Base-by-base conservation (phyloP, 257 asterid species). In the Solanum pimpinellifolium region DNA sequence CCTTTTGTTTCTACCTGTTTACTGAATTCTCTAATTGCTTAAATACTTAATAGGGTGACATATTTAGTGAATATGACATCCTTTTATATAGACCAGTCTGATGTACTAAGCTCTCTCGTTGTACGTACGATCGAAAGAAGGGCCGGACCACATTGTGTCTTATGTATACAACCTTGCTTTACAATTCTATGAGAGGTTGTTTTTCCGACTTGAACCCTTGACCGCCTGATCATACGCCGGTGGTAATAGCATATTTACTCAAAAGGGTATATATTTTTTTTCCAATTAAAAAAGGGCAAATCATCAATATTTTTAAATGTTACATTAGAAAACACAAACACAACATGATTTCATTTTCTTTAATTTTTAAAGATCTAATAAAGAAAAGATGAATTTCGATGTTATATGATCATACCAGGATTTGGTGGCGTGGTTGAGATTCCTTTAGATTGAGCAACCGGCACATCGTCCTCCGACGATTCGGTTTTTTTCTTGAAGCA, bases 401-500 rank as follows among this genome's bases (percentile, higher is more conserved):
- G 66, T 47, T 80, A 47, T 14, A 78, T 25, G 41, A 46, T 7
- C 84, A 49, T 81, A 81, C 85, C 85, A 1, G 85, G 85, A 18
- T 11, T 2, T 81, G 85, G 85, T 49, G 85, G 85, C 29, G 31
- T 81, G 85, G 85, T 81, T 49, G 69, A 33, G 46, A 49, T 29
- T 33, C 6, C 85, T 81, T 29, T 81, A 29, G 85, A 11, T 1
- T 31, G 85, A 81, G 69, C 21, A 0, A 49, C 18, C 31, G 85
- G 29, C 46, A 81, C 68, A 20, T 81, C 23, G 62, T 52, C 85
- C 85, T 81, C 69, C 20, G 18, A 29, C 31, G 85, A 18, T 29
- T 81, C 46, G 7, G 44, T 9, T 81, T 81, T 81, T 81, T 81
- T 81, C 85, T 49, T 81, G 69, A 81, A 81, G 46, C 85, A 81